Base-by-base conservation (phyloP, 2,329 filamentous ascomycete species). In the Penicillium corylophilum region DNA sequence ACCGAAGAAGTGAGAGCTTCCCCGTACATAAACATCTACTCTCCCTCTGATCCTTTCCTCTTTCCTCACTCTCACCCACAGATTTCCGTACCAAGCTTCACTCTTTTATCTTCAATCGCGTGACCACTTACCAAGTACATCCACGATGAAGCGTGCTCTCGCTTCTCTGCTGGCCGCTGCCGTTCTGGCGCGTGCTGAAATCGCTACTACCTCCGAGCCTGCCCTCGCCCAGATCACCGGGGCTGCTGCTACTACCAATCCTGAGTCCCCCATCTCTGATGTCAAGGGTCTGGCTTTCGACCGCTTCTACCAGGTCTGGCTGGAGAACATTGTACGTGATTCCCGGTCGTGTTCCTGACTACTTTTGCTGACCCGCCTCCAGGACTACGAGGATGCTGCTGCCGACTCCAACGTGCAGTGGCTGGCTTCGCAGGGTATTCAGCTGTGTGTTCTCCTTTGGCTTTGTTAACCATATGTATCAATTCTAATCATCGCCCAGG, bases 221-320 rank as follows among this genome's bases (percentile, higher is more conserved):
- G 57, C 65, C 35, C 3, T 55, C 2, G 55, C 61, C 7, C 63
- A 67, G 28, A 69, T 69, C 46, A 46, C 53, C 10, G 62, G 64
- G 15, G 64, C 66, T 10, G 64, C 61, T 13, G 84, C 84, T 7
- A 86, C 82, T 1, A 84, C 83, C 10, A 76, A 78, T 65, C 84
- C 84, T 1, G 71, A 74, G 54, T 83, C 82, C 54, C 83, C 85
- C 2, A 83, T 79, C 28, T 85, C 79, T 67, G 67, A 83, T 62
- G 83, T 91, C 46, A 79, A 83, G 65, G 89, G 89, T 55, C 83
- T 86, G 65, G 83, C 79, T 0, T 92, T 92, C 66, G 81, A 90
- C 66, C 83, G 88, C 15, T 82, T 89, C 55, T 83, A 84, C 49
- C 81, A 84, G 51, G 84, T 92, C 69, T 92, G 86, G 85, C 79